Base-by-base conservation (phyloP, 352 stramenopile species). In the Albugo laibachii region DNA sequence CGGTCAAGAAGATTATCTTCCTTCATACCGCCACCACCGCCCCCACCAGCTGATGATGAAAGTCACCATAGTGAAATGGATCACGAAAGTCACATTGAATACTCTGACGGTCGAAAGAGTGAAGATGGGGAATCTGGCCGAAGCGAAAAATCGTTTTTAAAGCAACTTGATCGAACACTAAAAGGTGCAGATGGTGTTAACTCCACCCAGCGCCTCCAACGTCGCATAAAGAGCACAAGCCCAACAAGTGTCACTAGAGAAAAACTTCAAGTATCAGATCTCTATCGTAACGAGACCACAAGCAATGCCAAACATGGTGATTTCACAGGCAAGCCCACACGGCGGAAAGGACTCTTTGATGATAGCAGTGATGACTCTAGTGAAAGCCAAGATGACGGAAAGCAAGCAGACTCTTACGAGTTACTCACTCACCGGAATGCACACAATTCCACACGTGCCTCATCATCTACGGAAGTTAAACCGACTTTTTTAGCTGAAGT, bases 291-390 rank as follows among this genome's bases (percentile, higher is more conserved):
- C 8, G 24, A 31, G 24, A 31, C 24, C 24, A 8, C 24, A 3
- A 8, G 8, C 24, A 31, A 8, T 31, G 24, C 3, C 24, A 31
- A 3, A 10, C 24, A 31, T 31, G 8, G 24, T 31, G 24, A 10
- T 3, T 3, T 31, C 24, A 31, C 3, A 18, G 24, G 49, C n/a
- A 67, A 59, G 20, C 52, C 49, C 16, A 62, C 63, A 13, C 13
- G 50, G 42, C 65, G 74, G 1, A 81, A 65, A 41, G 74, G 74
- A 5, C 53, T 91, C 1, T 91, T 91, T 56, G 77, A 91, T 52
- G 76, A 84, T 34, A 91, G 74, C 45, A 77, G 61, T 58, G 77
- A 65, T 35, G 63, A 63, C 3, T 31, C 24, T 10, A 8, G 24
- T 8, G 24, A 31, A 8, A 31, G 8, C 8, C 52, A 67, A 2